Base-by-base conservation (phyloP, 257 asterid genomes). In the Echites panduratus region DNA sequence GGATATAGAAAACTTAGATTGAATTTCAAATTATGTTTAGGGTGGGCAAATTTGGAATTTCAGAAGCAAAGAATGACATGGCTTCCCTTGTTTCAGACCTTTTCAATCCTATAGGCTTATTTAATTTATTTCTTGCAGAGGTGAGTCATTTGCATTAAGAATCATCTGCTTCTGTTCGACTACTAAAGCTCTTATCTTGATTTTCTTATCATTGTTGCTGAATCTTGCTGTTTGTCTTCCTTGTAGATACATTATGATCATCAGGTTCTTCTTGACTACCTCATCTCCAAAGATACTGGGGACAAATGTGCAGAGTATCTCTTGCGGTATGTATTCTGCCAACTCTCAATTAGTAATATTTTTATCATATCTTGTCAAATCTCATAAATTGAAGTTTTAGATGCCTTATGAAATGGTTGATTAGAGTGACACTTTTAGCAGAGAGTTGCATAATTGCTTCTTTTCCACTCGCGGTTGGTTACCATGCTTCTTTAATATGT, bases 261-360 rank as follows among this genome's bases (percentile, higher is more conserved):
- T 78, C 95, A 91, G 82, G 97, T 94, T 70, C 96, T 94, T 81
- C 93, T 94, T 27, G 99, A 94, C 82, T 91, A 89, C 84, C 99
- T 94, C 61, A 94, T 94, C 84, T 89, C 97, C 22, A 92, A 87
- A 77, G 97, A 94, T 81, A 73, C 88, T 48, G 97, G 99, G 66
- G 88, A 93, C 64, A 81, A 66, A 74, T 87, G 90, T 74, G 97
- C 97, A 66, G 97, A 91, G 80, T 94, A 89, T 88, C 87, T 91
- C 52, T 73, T 94, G 88, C 87, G 97, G 99, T 91, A 61, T 59
- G 82, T 66, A 10, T 49, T 57, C 13, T 66, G 52, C 70, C 74
- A 32, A 43, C 22, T 43, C 24, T 53, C 38, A 43, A 44, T 58
- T 54, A 7, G 67, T 59, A 66, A 52, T 48, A 20, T 71, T 68